Evolutionary conservation across 192 early-diverging fungal species (phyloP), one percentile per base, ranked within the genome.

Genomic region (Gigaspora rosea): DNA sequence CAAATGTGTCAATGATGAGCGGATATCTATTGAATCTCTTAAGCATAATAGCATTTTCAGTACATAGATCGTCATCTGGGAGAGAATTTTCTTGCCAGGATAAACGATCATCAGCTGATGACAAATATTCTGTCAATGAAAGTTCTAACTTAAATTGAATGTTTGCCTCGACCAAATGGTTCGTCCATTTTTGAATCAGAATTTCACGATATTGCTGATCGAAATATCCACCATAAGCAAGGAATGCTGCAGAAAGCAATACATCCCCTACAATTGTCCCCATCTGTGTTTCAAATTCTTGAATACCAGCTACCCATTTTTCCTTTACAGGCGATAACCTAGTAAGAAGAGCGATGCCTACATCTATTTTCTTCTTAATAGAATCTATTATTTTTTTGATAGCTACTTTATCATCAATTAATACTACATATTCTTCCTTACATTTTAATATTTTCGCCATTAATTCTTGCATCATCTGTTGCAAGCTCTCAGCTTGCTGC

Each of bases 31-130:
- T 97, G 86, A 92, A 95, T 15, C 93, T 90, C 74, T 94, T 90
- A 52, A 99, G 85, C 91, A 99, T 99, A 65, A 99, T 93, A 8
- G 98, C 98, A 81, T 99, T 99, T 86, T 99, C 97, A 69, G 92
- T 94, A 79, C 95, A 98, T 67, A 98, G 89, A 54, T 94, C 92
- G 83, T 98, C 97, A 6, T 93, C 88, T 11, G 96, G 93, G 46
- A 99, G 86, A 8, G 89, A 82, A 58, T 93, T 90, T 51, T 86
- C 89, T 69, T 93, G 93, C 98, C 98, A 99, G 32, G 88, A 88
- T 10, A 96, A 81, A 22, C 96, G 92, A 80, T 97, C 94, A 70
- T 98, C 97, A 1, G 96, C 94, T 18, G 90, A 92, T 16, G 94
- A 95, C 20, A 98, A 82, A 78, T 96, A 97, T 71, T 97, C 96